A percentile compares a stretch with the other conserved stretches of the same genome.
Conservation (phyloP, 768 basidiomycete species). For the Rhodocollybia butyracea region DNA sequence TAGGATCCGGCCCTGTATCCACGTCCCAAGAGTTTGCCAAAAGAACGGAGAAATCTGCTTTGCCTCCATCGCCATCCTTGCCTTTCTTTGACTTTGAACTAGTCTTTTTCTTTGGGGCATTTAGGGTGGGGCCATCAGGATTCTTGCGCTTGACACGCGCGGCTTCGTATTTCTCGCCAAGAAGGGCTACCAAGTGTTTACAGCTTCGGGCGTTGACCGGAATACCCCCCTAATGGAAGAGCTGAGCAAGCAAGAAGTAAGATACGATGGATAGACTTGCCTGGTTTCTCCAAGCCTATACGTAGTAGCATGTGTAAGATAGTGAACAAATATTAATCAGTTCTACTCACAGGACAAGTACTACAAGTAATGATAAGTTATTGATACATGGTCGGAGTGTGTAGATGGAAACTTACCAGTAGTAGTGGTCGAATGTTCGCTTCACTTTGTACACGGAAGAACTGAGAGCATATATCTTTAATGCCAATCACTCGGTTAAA, state of each 20-base stretch:
- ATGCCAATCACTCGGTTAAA: neutral
- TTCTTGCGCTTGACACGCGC: conserved; percentile 43
- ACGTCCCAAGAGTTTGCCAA: conserved; percentile 58
- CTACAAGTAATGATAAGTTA: conserved; percentile 13
- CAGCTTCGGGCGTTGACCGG: conserved; percentile 47
- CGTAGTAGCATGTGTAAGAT: neutral
- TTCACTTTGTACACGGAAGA: conserved; percentile 21
- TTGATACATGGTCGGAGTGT: neutral
- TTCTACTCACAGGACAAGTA: conserved; percentile 28
- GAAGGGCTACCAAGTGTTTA: conserved; percentile 41
- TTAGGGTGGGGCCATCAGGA: conserved; percentile 25
- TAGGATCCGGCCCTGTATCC: conserved; percentile 49
- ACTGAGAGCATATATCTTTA: neutral
- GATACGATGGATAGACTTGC: conserved; percentile 7
- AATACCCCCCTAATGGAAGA: conserved; percentile 21
- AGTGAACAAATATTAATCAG: neutral
- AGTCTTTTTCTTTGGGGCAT: conserved; percentile 9
- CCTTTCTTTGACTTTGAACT: conserved; percentile 3
- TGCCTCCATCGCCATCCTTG: conserved; percentile 25
- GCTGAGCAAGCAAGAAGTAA: neutral
- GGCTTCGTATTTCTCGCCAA: conserved; percentile 45
- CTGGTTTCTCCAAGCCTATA: conserved; percentile 32
- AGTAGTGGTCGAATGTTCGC: conserved; percentile 41
- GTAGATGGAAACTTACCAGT: conserved; percentile 25
- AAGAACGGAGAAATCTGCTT: conserved; percentile 42